Base-by-base conservation (phyloP, 129 eudicot genomes). In the Silybum marianum region DNA sequence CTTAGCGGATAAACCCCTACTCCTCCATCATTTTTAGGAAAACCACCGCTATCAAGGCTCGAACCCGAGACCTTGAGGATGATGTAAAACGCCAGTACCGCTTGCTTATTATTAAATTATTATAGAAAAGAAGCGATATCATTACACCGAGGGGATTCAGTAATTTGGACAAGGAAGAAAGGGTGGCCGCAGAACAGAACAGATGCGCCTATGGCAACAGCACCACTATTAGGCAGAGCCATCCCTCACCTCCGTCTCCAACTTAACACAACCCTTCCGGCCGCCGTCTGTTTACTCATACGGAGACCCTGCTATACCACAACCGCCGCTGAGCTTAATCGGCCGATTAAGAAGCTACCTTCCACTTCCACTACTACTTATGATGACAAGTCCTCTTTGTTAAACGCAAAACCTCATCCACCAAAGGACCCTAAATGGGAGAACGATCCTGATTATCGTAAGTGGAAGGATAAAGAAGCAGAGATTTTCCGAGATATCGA, bases 391-490 rank as follows among this genome's bases (percentile, higher is more conserved):
- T 13, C 78, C 54, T 77, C 82, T 7, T 36, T 77, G 19, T 30
- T 38, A 25, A 36, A 26, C 74, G 25, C 68, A 51, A 73, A 78
- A 68, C 34, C 21, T 30, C 79, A 79, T 48, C 84, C 85, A 21
- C 87, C 83, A 4, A 88, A 88, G 24, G 67, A 77, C 67, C 74
- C 89, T 0, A 80, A 87, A 72, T 74, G 77, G 77, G 87, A 84
- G 60, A 85, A 85, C 12, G 88, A 86, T 70, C 93, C 91, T 14
- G 88, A 90, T 85, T 88, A 80, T 75, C 81, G 90, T 54, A 89
- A 85, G n/a, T 91, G 98, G 98, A 88, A 90, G 77, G 91, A 81
- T 68, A 88, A 90, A 70, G 95, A 96, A 76, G 86, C 90, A 0
- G 86, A 89, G 68, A 96, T 96, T 39, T 75, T 91, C 19, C 48